Evolutionary conservation across 2,329 filamentous ascomycete genomes (phyloP), one percentile per base, ranked within the genome.

Genomic region (Pestalotiopsis sp.): DNA sequence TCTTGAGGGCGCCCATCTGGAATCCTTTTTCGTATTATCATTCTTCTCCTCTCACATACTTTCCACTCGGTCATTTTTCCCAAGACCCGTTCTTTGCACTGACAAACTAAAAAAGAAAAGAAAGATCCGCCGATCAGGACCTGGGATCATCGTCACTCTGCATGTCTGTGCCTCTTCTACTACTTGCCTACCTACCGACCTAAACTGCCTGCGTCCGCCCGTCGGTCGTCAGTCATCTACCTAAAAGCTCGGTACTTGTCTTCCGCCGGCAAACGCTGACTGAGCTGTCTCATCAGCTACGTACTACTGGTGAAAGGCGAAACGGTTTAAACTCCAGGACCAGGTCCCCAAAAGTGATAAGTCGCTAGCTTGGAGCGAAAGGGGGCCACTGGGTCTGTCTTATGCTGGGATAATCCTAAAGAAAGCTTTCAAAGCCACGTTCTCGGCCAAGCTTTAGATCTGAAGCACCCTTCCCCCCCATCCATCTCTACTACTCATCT

Each of bases 251-350:
- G 20, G 36, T 36, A 38, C 17, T 49, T 36, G 23, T 64, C 38
- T 36, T 39, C 62, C 36, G 41, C 39, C 23, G n/a, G 25, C 39
- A 14, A 14, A 38, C 38, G 41, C 27, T 20, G 36, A 20, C 38
- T 23, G 36, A 14, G 7, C 39, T 64, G 63, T 66, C 63, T 66
- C 41, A 66, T 66, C 31, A 36, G 31, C 63, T 66, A 49, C 45
- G 45, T 52, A 52, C 63, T 66, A 25, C 23, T 23, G 49, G 31
- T 36, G 31, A 36, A 56, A 36, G 31, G 63, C 63, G 63, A 66
- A 66, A 66, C 63, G 31, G 45, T n/a, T 52, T 52, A 52, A 52
- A 52, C 45, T 52, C 45, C 45, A 52, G 45, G 45, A 65, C 63
- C 52, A 65, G 23, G 31, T 23, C 14, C 17, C 27, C 25, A 59